A percentile compares a stretch with the other conserved stretches of the same genome.
phyloP scores from a whole-genome alignment of 169 alveolate species.

The Plasmodium adleri region DNA sequence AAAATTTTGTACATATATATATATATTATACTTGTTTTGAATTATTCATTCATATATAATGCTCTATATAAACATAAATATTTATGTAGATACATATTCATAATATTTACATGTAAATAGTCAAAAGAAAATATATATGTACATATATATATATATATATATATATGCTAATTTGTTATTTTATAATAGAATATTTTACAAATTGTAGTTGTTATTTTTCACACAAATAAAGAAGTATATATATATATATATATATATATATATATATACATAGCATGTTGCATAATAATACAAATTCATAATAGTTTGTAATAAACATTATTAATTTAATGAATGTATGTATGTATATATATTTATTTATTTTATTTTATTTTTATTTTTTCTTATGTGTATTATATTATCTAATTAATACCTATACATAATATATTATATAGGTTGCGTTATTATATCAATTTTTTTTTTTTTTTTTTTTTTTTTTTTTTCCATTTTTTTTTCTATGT shows the following conservation, averaged over 20 bases:
- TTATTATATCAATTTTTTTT: not conserved
- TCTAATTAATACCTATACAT: not conserved
- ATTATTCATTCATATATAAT: no score
- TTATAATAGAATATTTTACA: conserved; percentile 18
- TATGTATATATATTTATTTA: not conserved
- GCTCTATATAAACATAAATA: no score
- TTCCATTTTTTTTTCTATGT: not conserved
- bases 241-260: no score
- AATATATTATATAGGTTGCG: not conserved
- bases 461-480: conserved; percentile 3
- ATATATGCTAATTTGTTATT: conserved; percentile 18
- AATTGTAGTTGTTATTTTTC: conserved; percentile 5
- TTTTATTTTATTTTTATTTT: not conserved
- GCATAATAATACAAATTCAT: conserved; percentile 15
- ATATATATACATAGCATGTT: not conserved
- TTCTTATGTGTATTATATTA: not conserved
- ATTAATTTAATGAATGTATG: conserved; percentile 16
- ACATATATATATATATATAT: conserved; percentile 7
- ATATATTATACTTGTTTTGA: no score
- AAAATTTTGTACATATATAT: no score
- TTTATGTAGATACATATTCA: no score
- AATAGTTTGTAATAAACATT: conserved; percentile 35
- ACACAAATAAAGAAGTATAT: no score
- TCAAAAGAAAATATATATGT: not conserved
- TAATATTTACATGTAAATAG: no score